Percentiles rank a stretch among this genome's conserved stretches.
These are phyloP conservation scores for Yamadazyma triangularis DNA, from an alignment of 1,139 yeast species.

Conservation along the genomic window DNA sequence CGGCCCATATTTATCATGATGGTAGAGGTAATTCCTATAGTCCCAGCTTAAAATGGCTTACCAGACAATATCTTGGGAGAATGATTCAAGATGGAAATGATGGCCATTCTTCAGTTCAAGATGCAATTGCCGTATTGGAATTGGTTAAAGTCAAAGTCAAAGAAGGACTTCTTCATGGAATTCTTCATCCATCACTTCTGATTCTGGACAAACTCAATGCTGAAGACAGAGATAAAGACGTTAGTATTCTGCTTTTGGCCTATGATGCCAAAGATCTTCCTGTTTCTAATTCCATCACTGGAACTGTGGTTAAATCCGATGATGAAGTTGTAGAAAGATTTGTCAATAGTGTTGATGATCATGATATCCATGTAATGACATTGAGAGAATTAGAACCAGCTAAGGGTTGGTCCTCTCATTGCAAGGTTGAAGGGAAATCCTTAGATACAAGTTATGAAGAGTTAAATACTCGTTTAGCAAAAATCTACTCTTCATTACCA, in stretches of 20 bases:
- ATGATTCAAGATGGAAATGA: constrained; percentile 58
- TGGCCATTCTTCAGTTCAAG: constrained; percentile 89
- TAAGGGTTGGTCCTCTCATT: constrained; percentile 20
- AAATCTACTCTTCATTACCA: constrained; percentile 53
- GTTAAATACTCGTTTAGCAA: constrained; percentile 42
- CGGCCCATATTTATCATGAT: constrained; percentile 65
- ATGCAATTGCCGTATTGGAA: constrained; percentile 76
- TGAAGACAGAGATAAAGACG: constrained; percentile 2
- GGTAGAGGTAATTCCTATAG: constrained; percentile 74
- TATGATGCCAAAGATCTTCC: constrained; percentile 19
- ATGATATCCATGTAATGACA: constrained; percentile 50
- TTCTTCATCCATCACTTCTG: constrained; percentile 33
- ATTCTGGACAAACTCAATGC: constrained; percentile 24
- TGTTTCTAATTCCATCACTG: constrained; percentile 8
- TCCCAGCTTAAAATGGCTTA: constrained; percentile 70
- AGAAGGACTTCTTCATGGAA: constrained; percentile 66
- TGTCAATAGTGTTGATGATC: constrained; percentile 24
- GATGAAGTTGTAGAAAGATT: constrained; percentile 50
- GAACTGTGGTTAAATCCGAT: constrained; percentile 49
- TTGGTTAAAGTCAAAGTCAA: constrained; percentile 64
- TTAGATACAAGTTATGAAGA: constrained; percentile 18
- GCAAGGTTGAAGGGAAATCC: constrained; percentile 10
- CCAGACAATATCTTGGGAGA: constrained; percentile 49
- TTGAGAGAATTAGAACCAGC: constrained; percentile 57
- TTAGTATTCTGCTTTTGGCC: constrained; percentile 18